phyloP scores from a whole-genome alignment of 2,329 filamentous ascomycete genomes.

The Cladosporium phlei region DNA sequence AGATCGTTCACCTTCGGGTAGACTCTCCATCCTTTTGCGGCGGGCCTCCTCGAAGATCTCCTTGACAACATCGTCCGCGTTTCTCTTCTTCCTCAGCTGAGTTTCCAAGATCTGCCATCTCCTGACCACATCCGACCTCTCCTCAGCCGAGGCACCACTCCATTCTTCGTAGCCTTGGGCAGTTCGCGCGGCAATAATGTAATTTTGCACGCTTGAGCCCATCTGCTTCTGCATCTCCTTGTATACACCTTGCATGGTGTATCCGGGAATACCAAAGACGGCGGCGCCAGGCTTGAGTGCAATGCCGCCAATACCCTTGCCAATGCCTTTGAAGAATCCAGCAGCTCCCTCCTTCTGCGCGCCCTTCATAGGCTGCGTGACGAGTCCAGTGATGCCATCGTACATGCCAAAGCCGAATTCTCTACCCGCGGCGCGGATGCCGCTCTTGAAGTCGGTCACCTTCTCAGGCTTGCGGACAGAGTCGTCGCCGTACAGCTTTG shows the following conservation, averaged over 20 bases:
- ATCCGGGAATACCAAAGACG: conserved; percentile 55
- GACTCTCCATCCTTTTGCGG: conserved; percentile 22
- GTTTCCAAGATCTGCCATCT: conserved; percentile 60
- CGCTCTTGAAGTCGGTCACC: conserved; percentile 71
- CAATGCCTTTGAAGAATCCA: conserved; percentile 71
- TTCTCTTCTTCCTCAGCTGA: conserved; percentile 55
- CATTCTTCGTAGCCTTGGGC: conserved; percentile 69
- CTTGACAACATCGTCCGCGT: conserved; percentile 51
- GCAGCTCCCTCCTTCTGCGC: conserved; percentile 56
- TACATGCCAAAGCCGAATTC: conserved; percentile 70
- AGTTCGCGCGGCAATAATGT: conserved; percentile 72
- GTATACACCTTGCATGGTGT: conserved; percentile 72
- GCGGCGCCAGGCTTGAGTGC: conserved; percentile 70
- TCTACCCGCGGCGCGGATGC: conserved; percentile 63
- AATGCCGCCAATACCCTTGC: conserved; percentile 71
- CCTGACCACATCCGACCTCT: conserved; percentile 59
- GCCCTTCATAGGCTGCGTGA: conserved; percentile 68
- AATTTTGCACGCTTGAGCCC: conserved; percentile 67
- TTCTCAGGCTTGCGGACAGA: conserved; percentile 74
- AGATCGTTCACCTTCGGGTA: background rate
- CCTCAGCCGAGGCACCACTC: conserved; percentile 49
- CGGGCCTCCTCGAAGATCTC: conserved; percentile 37
- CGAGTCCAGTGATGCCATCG: conserved; percentile 69
- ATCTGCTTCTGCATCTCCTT: conserved; percentile 66
- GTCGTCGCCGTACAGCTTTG: conserved; percentile 77